Conservation (phyloP, 148 eudicot genomes). For the Camellia lanceoleosa region DNA sequence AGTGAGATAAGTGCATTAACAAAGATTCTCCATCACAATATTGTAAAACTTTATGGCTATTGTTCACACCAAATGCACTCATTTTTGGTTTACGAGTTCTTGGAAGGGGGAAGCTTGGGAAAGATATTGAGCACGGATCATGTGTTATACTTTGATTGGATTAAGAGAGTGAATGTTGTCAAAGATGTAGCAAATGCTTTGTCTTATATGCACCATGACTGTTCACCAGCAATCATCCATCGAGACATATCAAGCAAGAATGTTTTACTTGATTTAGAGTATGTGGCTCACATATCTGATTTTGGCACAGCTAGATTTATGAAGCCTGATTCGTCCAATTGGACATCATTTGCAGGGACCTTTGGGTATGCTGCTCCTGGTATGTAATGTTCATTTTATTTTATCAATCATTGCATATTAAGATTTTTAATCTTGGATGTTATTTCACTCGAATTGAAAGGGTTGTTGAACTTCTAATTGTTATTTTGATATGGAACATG, state of each 20-base stretch:
- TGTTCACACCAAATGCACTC: conserved; percentile 22
- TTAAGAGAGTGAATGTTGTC: conserved; percentile 17
- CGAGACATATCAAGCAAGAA: conserved; percentile 7
- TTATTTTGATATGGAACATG: too few species aligned
- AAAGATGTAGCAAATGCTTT: conserved; percentile 20
- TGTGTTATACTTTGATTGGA: conserved; percentile 10
- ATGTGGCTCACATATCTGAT: too few species aligned
- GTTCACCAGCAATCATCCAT: conserved; percentile 7
- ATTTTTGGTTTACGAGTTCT: conserved; percentile 24
- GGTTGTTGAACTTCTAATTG: too few species aligned
- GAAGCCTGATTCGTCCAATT: conserved; percentile 34
- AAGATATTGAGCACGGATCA: conserved; percentile 1
- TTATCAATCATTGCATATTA: too few species aligned
- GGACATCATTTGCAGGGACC: neutral
- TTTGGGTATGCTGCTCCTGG: neutral
- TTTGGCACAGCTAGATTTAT: too few species aligned
- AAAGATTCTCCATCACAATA: conserved; percentile 13
- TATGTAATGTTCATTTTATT: neutral
- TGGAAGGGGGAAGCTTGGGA: conserved; percentile 25
- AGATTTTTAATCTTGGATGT: too few species aligned
- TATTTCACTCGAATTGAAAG: too few species aligned
- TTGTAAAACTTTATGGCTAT: conserved; percentile 24
- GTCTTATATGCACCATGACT: conserved; percentile 19
- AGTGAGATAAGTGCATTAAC: conserved; percentile 21
- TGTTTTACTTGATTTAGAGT: neutral